phyloP scores from a whole-genome alignment of 148 eudicot genomes.

The Cornus controversa region DNA sequence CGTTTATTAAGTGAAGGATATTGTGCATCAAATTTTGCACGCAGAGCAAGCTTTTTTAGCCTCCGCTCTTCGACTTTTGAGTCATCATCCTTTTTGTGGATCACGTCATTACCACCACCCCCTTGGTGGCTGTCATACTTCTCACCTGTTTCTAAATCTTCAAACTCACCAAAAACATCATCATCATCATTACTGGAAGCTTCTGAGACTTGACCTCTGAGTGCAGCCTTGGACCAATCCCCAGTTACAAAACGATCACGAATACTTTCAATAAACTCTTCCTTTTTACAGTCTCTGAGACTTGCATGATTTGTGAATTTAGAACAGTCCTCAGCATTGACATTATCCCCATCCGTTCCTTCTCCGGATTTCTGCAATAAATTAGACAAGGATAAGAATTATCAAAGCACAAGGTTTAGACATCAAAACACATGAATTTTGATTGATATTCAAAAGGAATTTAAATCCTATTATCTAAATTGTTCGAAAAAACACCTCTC shows the following conservation, averaged over 20 bases:
- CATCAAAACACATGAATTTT: neutral
- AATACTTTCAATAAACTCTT: slow-evolving; percentile 48
- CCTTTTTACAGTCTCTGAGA: slow-evolving; percentile 55
- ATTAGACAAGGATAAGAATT: slow-evolving; percentile 7
- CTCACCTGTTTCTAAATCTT: slow-evolving; percentile 83
- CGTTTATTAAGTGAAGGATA: slow-evolving; percentile 54
- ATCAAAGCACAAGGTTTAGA: neutral
- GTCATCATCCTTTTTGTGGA: slow-evolving; percentile 30
- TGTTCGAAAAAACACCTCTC: slow-evolving; percentile 10
- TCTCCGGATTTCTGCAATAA: slow-evolving; percentile 36
- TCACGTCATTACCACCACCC: slow-evolving; percentile 14
- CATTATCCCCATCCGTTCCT: slow-evolving; percentile 32
- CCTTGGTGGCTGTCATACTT: slow-evolving; percentile 36
- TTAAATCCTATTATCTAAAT: neutral
- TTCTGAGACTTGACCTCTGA: slow-evolving; percentile 47
- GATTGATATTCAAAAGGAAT: neutral
- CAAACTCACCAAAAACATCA: slow-evolving; percentile 73
- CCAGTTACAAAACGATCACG: slow-evolving; percentile 92
- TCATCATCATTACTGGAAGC: slow-evolving; percentile 40
- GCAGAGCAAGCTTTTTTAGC: slow-evolving; percentile 86
- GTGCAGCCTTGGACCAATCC: slow-evolving; percentile 83
- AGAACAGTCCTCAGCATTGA: slow-evolving; percentile 70
- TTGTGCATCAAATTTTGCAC: slow-evolving; percentile 89
- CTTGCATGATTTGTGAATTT: slow-evolving; percentile 36
- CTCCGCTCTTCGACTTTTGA: slow-evolving; percentile 47